Base-by-base conservation (phyloP, 2,329 filamentous ascomycete species). In the Diaporthe sp. region DNA sequence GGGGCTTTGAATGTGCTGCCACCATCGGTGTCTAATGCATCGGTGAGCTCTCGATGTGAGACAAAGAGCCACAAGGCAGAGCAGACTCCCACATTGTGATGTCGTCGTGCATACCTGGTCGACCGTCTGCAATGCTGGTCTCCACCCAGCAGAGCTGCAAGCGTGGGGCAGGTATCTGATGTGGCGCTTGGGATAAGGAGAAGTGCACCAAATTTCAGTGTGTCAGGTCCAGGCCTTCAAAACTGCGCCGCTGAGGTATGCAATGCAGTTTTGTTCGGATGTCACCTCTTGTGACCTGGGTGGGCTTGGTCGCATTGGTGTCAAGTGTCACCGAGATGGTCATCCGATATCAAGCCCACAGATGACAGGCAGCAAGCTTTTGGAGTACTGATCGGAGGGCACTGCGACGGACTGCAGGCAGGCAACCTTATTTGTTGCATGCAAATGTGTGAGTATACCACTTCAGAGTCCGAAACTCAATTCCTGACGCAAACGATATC, bases 401-500 rank as follows among this genome's bases (percentile, higher is more conserved):
- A 34, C 62, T 42, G 44, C 22, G 37, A 25, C 25, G 60, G 44
- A 51, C 22, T 42, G 65, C 58, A 44, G 61, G 65, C 37, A 34
- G 60, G 25, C 79, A 81, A 78, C 80, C 79, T 81, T 83, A 80
- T 79, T 39, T 19, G 46, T 39, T 55, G 22, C n/a, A 55, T 42
- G 65, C 49, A 70, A 37, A 68, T 68, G 39, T 68, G 65, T 28
- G 22, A 68, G 31, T 39, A 25, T 67, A 13, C 34, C 46, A 49
- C 65, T 53, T 68, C 65, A 13, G 46, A 53, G 39, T n/a, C 58
- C 65, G 46, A 42, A 53, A 55, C 49, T 22, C 65, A 70, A 55
- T 55, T 55, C 31, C 65, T 42, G 65, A 22, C n/a, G 46, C n/a
- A 28, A 25, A 10, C 6, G 34, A 55, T 42, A 70, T 25, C 34